Conservation (phyloP, 352 stramenopile genomes). For the Lagenidium sp. region DNA sequence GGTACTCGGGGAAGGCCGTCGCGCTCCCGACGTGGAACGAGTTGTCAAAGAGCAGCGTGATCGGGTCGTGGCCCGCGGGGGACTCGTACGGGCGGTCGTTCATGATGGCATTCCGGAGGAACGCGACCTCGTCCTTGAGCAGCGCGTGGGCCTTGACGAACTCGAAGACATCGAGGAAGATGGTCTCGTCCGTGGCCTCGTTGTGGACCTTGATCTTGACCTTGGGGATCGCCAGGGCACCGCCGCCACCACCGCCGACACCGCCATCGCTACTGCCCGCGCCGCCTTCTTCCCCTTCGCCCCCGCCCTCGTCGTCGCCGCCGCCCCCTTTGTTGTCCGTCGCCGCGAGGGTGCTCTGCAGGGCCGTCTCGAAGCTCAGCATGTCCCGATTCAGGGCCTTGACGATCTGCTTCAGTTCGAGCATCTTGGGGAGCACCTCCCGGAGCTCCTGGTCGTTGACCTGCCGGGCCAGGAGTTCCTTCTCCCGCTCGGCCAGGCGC, state of each 20-base stretch:
- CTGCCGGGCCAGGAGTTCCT: slow-evolving; percentile 57
- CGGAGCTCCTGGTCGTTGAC: slow-evolving; percentile 90
- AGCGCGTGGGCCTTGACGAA: slow-evolving; percentile 85
- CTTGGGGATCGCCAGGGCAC: slow-evolving; percentile 41
- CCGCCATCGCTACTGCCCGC: slow-evolving; percentile 1
- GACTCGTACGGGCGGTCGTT: slow-evolving; percentile 84
- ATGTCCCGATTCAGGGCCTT: slow-evolving; percentile 86
- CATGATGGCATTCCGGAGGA: slow-evolving; percentile 88
- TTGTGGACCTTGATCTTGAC: slow-evolving; percentile 91
- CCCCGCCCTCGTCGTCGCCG: too few relatives aligned
- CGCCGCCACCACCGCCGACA: neutral
- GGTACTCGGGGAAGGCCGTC: slow-evolving; percentile 90
- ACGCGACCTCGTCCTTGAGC: slow-evolving; percentile 82
- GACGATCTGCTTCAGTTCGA: slow-evolving; percentile 89
- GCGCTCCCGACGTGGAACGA: slow-evolving; percentile 88
- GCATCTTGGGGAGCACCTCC: slow-evolving; percentile 89
- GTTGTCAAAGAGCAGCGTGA: slow-evolving; percentile 90
- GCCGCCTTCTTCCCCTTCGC: slow-evolving; percentile 17
- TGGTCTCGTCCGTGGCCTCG: slow-evolving; percentile 80
- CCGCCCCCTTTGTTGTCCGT: slow-evolving; percentile 26
- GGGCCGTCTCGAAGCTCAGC: slow-evolving; percentile 87
- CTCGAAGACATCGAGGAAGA: slow-evolving; percentile 92
- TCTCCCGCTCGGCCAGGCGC: slow-evolving; percentile 39
- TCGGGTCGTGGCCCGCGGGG: slow-evolving; percentile 80
- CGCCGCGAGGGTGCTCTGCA: slow-evolving; percentile 58